Evolutionary conservation across 768 basidiomycete genomes (phyloP).

Genomic region (Leucosporidium yakuticum): DNA sequence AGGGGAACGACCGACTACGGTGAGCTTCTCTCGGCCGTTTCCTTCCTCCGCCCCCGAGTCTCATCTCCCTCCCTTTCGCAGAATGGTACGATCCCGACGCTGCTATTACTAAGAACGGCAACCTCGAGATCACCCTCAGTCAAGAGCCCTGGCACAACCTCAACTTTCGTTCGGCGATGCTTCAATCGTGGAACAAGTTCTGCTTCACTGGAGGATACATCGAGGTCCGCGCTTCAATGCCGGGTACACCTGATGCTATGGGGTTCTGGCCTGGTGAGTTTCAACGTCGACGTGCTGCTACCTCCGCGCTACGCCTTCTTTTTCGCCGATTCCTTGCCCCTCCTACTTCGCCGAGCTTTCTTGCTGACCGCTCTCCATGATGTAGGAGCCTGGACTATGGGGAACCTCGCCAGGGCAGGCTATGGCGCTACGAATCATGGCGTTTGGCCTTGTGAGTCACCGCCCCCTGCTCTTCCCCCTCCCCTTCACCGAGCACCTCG

Average conservation of each 20-base stretch:
- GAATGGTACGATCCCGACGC: conserved; percentile 77
- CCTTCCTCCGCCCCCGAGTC: too few relatives aligned
- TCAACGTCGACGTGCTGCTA: too few relatives aligned
- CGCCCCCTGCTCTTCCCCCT: background rate
- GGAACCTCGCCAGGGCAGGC: conserved; percentile 74
- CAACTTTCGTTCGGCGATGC: conserved; percentile 68
- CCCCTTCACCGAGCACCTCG: background rate
- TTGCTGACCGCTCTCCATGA: background rate
- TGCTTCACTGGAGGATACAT: conserved; percentile 85
- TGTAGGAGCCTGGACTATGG: conserved; percentile 6
- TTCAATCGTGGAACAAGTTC: conserved; percentile 89
- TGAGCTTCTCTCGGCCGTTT: too few relatives aligned
- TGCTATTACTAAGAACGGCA: conserved; percentile 67
- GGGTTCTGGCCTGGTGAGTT: conserved; percentile 77
- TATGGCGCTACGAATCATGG: conserved; percentile 87
- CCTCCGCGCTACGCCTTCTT: too few relatives aligned
- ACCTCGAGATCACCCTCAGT: conserved; percentile 65
- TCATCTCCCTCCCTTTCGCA: too few relatives aligned
- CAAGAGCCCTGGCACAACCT: conserved; percentile 64
- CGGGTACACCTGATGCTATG: conserved; percentile 41
- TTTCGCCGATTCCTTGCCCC: too few relatives aligned
- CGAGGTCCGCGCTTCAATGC: conserved; percentile 44
- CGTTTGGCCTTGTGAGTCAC: conserved; percentile 45
- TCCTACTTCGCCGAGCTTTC: too few relatives aligned
- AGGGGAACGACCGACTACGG: too few relatives aligned